Percentiles rank a stretch among this genome's conserved stretches.
Evolutionary conservation across 2,329 filamentous ascomycete genomes (phyloP).

Genomic region (Metarhizium rileyi): DNA sequence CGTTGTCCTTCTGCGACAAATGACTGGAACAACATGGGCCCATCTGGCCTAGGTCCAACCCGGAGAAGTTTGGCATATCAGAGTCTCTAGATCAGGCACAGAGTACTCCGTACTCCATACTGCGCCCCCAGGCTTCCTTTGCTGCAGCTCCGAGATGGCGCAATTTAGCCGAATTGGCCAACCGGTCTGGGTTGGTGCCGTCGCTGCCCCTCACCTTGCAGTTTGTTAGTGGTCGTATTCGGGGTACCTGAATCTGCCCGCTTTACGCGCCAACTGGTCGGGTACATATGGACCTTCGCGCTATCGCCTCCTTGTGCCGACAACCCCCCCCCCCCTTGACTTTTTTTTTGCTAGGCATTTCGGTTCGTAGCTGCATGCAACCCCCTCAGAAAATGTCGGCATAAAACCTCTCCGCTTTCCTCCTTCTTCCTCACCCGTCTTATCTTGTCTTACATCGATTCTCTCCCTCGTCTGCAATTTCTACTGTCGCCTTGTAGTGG

Average conservation of each 20-base stretch:
- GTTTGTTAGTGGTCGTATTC: conserved; percentile 3
- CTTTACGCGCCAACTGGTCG: no score
- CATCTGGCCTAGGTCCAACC: neutral
- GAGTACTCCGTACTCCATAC: neutral
- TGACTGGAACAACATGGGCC: neutral
- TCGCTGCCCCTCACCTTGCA: conserved; percentile 1
- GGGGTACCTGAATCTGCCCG: neutral
- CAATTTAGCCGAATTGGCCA: conserved; percentile 5
- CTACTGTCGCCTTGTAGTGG: neutral
- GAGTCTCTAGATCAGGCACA: neutral
- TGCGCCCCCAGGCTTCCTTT: no score
- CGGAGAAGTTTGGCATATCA: neutral
- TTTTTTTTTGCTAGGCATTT: conserved; percentile 3
- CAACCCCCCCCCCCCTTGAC: neutral
- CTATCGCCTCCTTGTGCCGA: conserved; percentile 1
- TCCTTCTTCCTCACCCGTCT: conserved; percentile 3
- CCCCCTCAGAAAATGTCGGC: conserved; percentile 3
- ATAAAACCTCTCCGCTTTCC: conserved; percentile 9
- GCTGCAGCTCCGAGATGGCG: conserved; percentile 3
- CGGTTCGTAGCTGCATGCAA: neutral
- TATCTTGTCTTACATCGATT: conserved; percentile 1
- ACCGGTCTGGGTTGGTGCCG: neutral
- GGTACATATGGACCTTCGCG: neutral
- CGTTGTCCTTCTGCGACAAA: neutral
- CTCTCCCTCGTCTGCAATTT: neutral